Conservation (phyloP, 306 rosid species). For the Gastrolobium villosum region DNA sequence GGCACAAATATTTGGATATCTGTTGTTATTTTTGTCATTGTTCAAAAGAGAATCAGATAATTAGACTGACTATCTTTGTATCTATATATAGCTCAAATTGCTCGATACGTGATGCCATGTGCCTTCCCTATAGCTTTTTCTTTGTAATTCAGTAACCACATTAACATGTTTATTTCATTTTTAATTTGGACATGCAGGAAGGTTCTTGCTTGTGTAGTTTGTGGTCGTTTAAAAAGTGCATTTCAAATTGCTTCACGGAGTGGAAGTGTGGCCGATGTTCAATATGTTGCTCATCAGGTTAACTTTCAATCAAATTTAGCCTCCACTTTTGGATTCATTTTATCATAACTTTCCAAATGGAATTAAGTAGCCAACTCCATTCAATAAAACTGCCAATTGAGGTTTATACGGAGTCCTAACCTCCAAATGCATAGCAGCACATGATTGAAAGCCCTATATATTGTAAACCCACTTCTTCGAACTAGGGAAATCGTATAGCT, state of each 20-base stretch:
- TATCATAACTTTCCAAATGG: conserved; percentile 14
- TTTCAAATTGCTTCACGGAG: conserved; percentile 98
- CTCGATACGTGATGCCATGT: conserved; percentile 28
- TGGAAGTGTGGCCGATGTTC: conserved; percentile 99
- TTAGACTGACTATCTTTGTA: neutral
- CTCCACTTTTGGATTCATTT: conserved; percentile 21
- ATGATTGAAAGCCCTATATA: conserved; percentile 10
- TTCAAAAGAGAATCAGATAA: conserved; percentile 9
- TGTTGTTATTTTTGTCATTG: conserved; percentile 12
- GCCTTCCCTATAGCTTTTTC: conserved; percentile 12
- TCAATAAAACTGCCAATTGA: neutral
- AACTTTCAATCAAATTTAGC: conserved; percentile 43
- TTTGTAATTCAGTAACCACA: conserved; percentile 14
- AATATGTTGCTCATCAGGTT: conserved; percentile 99
- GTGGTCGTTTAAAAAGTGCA: conserved; percentile 99
- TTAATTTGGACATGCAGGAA: conserved; percentile 73
- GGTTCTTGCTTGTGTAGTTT: conserved; percentile 98
- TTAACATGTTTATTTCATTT: conserved; percentile 37
- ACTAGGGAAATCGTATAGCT: neutral
- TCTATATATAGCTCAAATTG: conserved; percentile 7
- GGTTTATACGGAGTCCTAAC: conserved; percentile 31
- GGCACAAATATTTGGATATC: neutral
- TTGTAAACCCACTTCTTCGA: neutral
- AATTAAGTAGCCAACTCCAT: conserved; percentile 7
- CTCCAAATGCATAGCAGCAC: conserved; percentile 34